phyloP scores from a whole-genome alignment of 768 basidiomycete genomes.

The Pisolithus microcarpus region DNA sequence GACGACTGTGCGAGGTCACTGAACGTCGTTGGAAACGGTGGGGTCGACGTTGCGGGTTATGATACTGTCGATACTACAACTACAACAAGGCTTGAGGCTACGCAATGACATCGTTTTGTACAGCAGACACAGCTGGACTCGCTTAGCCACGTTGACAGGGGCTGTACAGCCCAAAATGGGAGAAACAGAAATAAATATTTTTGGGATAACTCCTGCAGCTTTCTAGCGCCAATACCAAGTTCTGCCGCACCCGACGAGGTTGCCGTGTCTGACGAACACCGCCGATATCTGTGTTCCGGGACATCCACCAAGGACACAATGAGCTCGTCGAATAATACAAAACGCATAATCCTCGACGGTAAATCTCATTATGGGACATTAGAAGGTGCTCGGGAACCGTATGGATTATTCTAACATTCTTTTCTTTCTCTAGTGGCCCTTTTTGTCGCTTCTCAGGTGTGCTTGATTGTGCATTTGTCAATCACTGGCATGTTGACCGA shows the following conservation, averaged over 20 bases:
- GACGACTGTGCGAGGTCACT: neutral
- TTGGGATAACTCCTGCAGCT: neutral
- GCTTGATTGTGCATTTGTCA: constrained; percentile 11
- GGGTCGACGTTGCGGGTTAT: neutral
- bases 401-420: constrained; percentile 4
- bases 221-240: no score
- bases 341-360: constrained; percentile 43
- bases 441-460: constrained; percentile 45
- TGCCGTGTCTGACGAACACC: no score
- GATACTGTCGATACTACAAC: neutral
- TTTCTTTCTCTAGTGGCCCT: constrained; percentile 37
- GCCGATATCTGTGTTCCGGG: no score
- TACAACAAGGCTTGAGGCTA: neutral
- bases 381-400: neutral
- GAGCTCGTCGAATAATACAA: constrained; percentile 27
- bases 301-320: neutral
- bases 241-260: no score
- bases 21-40: neutral
- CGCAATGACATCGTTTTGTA: neutral
- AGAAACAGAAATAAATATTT: neutral
- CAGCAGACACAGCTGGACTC: neutral
- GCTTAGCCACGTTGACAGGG: neutral
- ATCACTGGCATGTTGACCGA: neutral
- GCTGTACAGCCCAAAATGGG: neutral
- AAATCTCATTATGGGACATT: constrained; percentile 4